A percentile compares a stretch with the other conserved stretches of the same genome.
Evolutionary conservation across 179 eudicot species (phyloP).

Genomic region (Camellia oleifera): DNA sequence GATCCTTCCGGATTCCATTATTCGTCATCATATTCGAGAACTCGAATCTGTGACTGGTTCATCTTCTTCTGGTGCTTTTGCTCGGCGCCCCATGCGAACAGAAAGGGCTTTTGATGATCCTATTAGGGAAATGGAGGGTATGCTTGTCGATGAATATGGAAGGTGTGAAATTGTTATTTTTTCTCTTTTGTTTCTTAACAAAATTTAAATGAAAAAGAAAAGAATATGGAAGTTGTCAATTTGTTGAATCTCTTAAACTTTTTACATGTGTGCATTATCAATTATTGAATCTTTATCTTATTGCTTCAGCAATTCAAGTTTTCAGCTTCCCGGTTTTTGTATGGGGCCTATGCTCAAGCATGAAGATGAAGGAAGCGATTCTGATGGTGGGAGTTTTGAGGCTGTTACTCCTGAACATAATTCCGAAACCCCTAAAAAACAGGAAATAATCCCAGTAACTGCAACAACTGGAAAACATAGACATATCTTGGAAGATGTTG

Average conservation of each 20-base stretch:
- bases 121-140: slow-evolving; percentile 91
- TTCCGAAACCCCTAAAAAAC: slow-evolving; percentile 36
- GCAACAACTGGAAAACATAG: slow-evolving; percentile 53
- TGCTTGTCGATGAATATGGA: slow-evolving; percentile 95
- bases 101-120: slow-evolving; percentile 99
- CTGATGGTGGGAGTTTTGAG: slow-evolving; percentile 87
- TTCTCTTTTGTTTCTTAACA: not conserved
- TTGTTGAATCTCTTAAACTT: not conserved
- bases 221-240: not conserved
- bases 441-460: slow-evolving; percentile 28
- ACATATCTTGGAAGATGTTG: slow-evolving; percentile 94
- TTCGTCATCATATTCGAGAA: slow-evolving; percentile 79
- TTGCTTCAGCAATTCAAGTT: slow-evolving; percentile 80
- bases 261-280: not conserved
- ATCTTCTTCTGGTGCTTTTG: slow-evolving; percentile 53
- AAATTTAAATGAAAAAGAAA: not conserved
- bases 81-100: slow-evolving; percentile 69
- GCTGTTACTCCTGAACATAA: slow-evolving; percentile 96
- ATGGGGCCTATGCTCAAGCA: slow-evolving; percentile 87
- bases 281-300: slow-evolving; percentile 9
- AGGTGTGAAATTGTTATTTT: slow-evolving; percentile 42
- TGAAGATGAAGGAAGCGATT: slow-evolving; percentile 79
- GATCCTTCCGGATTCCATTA: slow-evolving; percentile 70
- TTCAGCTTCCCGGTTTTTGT: slow-evolving; percentile 88
- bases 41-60: slow-evolving; percentile 66